Conservation (phyloP, 2,329 filamentous ascomycete species). For the Calonectria honghensis region DNA sequence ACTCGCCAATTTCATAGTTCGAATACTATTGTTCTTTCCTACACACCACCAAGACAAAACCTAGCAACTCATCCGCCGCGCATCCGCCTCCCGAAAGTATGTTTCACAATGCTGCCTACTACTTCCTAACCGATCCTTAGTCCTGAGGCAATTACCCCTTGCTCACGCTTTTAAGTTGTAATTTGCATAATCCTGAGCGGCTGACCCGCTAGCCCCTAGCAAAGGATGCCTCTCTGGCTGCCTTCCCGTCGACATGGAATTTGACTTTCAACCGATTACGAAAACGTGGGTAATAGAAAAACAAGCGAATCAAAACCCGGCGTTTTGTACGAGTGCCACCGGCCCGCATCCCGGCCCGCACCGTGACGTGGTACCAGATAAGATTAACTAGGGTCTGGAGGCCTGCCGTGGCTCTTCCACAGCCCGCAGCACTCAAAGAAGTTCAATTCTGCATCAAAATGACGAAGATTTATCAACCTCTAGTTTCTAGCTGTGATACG, state of each 20-base stretch:
- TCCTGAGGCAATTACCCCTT: neutral
- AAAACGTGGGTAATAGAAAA: neutral
- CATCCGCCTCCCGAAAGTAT: neutral
- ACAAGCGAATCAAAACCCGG: neutral
- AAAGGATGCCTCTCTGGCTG: neutral
- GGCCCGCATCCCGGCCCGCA: neutral
- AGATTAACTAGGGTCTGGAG: neutral
- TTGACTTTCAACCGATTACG: slow-evolving; percentile 4
- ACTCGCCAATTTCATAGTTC: neutral
- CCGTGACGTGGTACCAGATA: neutral
- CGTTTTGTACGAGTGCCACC: neutral
- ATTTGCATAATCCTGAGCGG: slow-evolving; percentile 2
- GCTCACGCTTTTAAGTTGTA: neutral
- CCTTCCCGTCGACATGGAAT: neutral
- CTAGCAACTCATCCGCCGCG: neutral
- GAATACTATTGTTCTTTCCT: neutral
- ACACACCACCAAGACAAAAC: neutral
- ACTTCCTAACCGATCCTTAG: neutral
- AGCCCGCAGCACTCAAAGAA: neutral
- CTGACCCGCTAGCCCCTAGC: neutral
- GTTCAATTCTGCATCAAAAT: neutral
- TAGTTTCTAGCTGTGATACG: neutral
- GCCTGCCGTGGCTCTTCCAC: neutral
- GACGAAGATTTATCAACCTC: neutral
- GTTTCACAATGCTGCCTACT: no score